Conservation (phyloP, 805 yeast species). For the Ogataea paraovalis region DNA sequence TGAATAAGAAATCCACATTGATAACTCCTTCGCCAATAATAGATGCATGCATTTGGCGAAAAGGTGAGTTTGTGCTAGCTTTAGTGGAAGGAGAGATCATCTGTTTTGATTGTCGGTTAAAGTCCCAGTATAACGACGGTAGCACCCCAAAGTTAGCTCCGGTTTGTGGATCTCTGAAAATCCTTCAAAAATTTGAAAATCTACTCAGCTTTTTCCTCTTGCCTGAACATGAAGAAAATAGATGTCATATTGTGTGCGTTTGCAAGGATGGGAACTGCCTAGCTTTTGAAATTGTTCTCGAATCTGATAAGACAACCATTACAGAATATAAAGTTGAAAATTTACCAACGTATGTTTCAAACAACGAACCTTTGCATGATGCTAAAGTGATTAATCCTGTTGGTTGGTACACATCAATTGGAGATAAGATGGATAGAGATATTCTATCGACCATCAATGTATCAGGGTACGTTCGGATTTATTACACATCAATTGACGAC, state of each 20-base stretch:
- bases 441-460: conserved; percentile 57
- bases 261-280: conserved; percentile 33
- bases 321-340: conserved; percentile 20
- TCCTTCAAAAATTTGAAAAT: conserved; percentile 1
- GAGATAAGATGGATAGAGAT: conserved; percentile 31
- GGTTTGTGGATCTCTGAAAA: conserved; percentile 10
- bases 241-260: conserved; percentile 49
- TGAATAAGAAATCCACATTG: conserved; percentile 33
- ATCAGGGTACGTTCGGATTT: conserved; percentile 46
- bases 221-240: conserved; percentile 29
- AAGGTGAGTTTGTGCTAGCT: conserved; percentile 44
- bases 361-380: conserved; percentile 24
- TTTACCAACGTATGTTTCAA: conserved; percentile 35
- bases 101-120: conserved; percentile 57
- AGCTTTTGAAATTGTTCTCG: conserved; percentile 40
- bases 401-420: conserved; percentile 40
- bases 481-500: conserved; percentile 35
- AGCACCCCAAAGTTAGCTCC: conserved; percentile 26
- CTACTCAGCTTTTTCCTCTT: conserved; percentile 32
- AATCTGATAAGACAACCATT: conserved; percentile 31
- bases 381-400: conserved; percentile 65
- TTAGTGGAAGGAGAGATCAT: conserved; percentile 42
- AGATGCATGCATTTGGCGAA: conserved; percentile 45
- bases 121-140: conserved; percentile 12
- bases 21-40: conserved; percentile 44